Percentiles rank a stretch among this genome's conserved stretches.
Conservation (phyloP, 2,329 filamentous ascomycete species). For the Byssothecium circinans region DNA sequence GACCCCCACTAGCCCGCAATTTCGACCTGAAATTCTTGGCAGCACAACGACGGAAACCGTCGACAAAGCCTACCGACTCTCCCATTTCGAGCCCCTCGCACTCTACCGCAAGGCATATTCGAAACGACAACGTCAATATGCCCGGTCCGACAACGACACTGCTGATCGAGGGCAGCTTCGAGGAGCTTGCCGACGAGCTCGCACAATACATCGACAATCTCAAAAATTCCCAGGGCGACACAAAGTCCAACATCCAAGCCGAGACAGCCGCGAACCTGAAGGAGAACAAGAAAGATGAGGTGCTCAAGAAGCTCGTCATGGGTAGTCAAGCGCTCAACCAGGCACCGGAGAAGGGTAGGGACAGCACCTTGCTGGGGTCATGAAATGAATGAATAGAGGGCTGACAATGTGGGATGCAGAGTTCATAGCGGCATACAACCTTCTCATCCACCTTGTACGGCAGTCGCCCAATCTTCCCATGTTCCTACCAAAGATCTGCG, state of each 20-base stretch:
- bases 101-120: constrained; percentile 23
- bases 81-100: constrained; percentile 7
- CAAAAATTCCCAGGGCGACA: constrained; percentile 63
- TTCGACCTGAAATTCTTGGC: constrained; percentile 30
- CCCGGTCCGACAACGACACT: constrained; percentile 64
- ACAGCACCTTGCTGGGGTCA: constrained; percentile 11
- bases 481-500: constrained; percentile 85
- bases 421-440: constrained; percentile 93
- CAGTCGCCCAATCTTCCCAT: constrained; percentile 83
- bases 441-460: constrained; percentile 88
- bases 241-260: constrained; percentile 55
- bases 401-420: constrained; percentile 57
- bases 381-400: constrained; percentile 7
- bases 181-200: constrained; percentile 92
- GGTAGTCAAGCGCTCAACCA: constrained; percentile 76
- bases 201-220: constrained; percentile 88
- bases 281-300: constrained; percentile 73
- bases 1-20: constrained; percentile 10
- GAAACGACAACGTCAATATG: constrained; percentile 49
- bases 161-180: constrained; percentile 86
- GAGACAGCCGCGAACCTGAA: constrained; percentile 72
- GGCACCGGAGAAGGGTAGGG: constrained; percentile 79
- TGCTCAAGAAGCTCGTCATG: constrained; percentile 84
- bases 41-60: constrained; percentile 23
- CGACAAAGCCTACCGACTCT: constrained; percentile 28